Evolutionary conservation across 352 stramenopile species (phyloP).

Genomic region (Phytophthora agathidicida): DNA sequence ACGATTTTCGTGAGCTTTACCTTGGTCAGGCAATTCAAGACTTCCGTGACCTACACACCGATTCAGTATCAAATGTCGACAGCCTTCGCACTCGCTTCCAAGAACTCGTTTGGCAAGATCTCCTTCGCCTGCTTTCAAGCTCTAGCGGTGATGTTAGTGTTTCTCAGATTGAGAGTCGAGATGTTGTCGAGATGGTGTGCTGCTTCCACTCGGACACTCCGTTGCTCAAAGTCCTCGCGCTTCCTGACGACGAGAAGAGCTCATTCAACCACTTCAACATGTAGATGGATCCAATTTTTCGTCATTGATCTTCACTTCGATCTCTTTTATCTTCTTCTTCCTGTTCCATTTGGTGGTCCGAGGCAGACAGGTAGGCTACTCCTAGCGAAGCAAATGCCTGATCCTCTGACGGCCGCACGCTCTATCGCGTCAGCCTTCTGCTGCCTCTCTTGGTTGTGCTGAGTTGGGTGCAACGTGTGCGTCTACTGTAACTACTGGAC

Average conservation of each 20-base stretch:
- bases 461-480: constrained; percentile 20
- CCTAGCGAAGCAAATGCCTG: constrained; percentile 7
- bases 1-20: constrained; percentile 53
- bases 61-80: background rate
- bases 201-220: constrained; percentile 41
- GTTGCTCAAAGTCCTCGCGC: constrained; percentile 21
- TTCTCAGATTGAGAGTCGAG: constrained; percentile 19
- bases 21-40: constrained; percentile 16
- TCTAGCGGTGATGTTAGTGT: background rate
- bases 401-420: constrained; percentile 8
- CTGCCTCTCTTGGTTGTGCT: constrained; percentile 25
- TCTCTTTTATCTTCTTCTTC: constrained; percentile 24
- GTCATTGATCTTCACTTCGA: constrained; percentile 36
- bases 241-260: constrained; percentile 1
- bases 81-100: constrained; percentile 18
- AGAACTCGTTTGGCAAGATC: constrained; percentile 49
- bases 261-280: constrained; percentile 20
- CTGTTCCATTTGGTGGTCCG: background rate
- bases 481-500: constrained; percentile 42
- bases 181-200: constrained; percentile 35
- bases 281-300: constrained; percentile 21
- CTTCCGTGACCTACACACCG: background rate
- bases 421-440: constrained; percentile 23
- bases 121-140: constrained; percentile 18
- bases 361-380: constrained; percentile 25